A percentile compares a stretch with the other conserved stretches of the same genome.
phyloP scores from a whole-genome alignment of 441 rosid genomes.

The Raphanus hybrid region DNA sequence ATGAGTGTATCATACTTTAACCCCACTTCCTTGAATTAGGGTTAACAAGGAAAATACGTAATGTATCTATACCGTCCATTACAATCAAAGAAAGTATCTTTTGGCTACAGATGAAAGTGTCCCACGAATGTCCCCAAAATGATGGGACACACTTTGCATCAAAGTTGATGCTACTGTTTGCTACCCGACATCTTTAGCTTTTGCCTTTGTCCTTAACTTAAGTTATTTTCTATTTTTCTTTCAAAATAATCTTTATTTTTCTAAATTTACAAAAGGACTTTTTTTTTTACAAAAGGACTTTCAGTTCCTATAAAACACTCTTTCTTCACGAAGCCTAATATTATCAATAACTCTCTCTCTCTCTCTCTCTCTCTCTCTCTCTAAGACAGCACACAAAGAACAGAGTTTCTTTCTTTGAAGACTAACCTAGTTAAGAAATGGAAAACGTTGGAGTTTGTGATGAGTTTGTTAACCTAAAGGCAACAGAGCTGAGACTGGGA shows the following conservation, averaged over 20 bases:
- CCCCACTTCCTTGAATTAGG: conserved; percentile 35
- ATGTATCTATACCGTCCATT: conserved; percentile 28
- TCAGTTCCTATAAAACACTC: conserved; percentile 47
- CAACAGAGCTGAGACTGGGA: conserved; percentile 70
- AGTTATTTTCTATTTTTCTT: conserved; percentile 1
- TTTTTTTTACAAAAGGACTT: conserved; percentile 5
- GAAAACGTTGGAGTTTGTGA: conserved; percentile 44
- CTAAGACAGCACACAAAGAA: conserved; percentile 19
- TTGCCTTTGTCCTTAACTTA: conserved; percentile 59
- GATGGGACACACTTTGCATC: conserved; percentile 59
- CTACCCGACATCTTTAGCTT: conserved; percentile 77
- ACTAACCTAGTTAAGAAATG: conserved; percentile 37
- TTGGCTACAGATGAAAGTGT: conserved; percentile 46
- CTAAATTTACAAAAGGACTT: conserved; percentile 13
- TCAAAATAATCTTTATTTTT: conserved; percentile 4
- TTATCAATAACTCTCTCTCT: conserved; percentile 34
- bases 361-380: conserved; percentile 28
- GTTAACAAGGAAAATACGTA: not conserved
- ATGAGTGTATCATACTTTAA: conserved; percentile 40
- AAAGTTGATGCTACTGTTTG: conserved; percentile 61
- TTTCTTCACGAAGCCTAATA: conserved; percentile 24
- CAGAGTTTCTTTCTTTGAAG: conserved; percentile 25
- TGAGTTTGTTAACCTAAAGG: conserved; percentile 51
- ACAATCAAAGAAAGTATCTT: conserved; percentile 36
- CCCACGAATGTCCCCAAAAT: conserved; percentile 68